Base-by-base conservation (phyloP, 2,329 filamentous ascomycete genomes). In the Pestalotiopsis sp. region DNA sequence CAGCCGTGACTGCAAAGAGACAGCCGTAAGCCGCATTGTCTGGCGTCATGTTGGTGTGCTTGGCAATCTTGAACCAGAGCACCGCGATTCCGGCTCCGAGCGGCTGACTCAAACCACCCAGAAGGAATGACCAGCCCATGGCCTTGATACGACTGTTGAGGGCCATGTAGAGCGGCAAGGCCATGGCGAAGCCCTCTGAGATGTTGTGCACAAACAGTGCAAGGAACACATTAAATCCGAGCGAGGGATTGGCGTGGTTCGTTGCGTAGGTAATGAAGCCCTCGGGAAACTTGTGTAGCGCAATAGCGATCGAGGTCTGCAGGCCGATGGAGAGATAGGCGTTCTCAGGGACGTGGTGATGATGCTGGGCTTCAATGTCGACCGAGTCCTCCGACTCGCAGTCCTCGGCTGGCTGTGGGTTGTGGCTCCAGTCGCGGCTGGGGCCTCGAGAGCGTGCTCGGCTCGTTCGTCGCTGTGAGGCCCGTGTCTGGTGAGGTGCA, bases 191-290 rank as follows among this genome's bases (percentile, higher is more conserved):
- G 1, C 96, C 96, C 82, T 99, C 96, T 36, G 94, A 95, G 76
- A 99, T 97, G 82, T 98, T 99, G 86, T 99, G 96, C 69, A 99
- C 95, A 78, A 97, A 97, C 7, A 99, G 87, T 0, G 96, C 95
- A 80, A 98, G 89, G 82, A 99, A 99, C 67, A 99, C 94, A 66
- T 93, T 92, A 80, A 97, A 90, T 23, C 96, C 96, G 0, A 99
- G 89, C 0, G 88, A 85, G 0, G 96, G 95, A 78, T 95, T 98
- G 13, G 94, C 95, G 78, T 99, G 96, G 80, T 98, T 99, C 11
- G 96, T 98, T 11, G 96, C 95, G 78, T 97, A 99, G 1, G 95
- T 98, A 74, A 99, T 91, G 78, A 92, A 92, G 25, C 90, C 90
- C 76, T 92, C 96, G 1, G 96, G 96, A 45, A 98, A 92, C 79